A percentile compares a stretch with the other conserved stretches of the same genome.
These are phyloP conservation scores for Ilyonectria robusta DNA, from an alignment of 2,329 filamentous ascomycete genomes.

Conservation along the genomic window DNA sequence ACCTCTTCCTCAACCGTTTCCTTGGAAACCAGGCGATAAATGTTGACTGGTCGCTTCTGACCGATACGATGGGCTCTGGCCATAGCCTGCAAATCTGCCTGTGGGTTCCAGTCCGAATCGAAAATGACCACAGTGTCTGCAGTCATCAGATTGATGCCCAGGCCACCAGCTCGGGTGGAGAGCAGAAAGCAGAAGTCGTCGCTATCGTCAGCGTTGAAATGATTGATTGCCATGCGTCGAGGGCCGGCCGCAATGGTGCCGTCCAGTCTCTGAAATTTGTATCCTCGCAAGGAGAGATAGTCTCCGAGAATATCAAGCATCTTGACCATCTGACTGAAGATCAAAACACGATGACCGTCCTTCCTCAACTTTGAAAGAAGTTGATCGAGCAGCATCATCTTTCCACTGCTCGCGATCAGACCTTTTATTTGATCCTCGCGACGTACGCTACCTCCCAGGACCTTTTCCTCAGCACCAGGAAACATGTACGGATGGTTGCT, in stretches of 20 bases:
- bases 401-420: conserved; percentile 96
- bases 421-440: conserved; percentile 94
- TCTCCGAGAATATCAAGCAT: conserved; percentile 98
- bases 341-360: conserved; percentile 94
- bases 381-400: conserved; percentile 99
- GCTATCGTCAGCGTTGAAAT: conserved; percentile 97
- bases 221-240: conserved; percentile 94
- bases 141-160: conserved; percentile 99
- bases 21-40: conserved; percentile 96
- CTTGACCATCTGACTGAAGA: conserved; percentile 99
- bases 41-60: conserved; percentile 94
- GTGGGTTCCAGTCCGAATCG: conserved; percentile 99
- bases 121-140: conserved; percentile 98
- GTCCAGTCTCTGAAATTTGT: conserved; percentile 94
- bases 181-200: conserved; percentile 97
- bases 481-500: conserved; percentile 99
- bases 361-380: conserved; percentile 94
- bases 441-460: conserved; percentile 83
- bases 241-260: conserved; percentile 93
- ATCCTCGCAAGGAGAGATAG: conserved; percentile 92
- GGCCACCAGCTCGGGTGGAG: conserved; percentile 93
- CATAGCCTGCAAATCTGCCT: conserved; percentile 98
- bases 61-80: conserved; percentile 97
- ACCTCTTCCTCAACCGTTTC: conserved; percentile 99
- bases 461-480: conserved; percentile 90